These are phyloP conservation scores for Talaromyces sp. DNA, from an alignment of 2,329 filamentous ascomycete genomes.

Conservation along the genomic window DNA sequence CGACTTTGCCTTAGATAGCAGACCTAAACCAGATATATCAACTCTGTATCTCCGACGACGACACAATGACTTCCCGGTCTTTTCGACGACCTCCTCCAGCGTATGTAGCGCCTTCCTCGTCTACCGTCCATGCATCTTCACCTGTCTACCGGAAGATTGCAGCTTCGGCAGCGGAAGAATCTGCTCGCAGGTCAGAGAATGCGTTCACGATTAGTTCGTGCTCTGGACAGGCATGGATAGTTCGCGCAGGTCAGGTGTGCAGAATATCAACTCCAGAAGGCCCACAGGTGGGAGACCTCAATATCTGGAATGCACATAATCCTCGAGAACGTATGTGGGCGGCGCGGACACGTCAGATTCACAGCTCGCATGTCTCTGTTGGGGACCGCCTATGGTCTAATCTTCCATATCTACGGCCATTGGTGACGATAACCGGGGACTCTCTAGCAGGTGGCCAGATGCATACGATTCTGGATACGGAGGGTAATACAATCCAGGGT, in stretches of 20 bases:
- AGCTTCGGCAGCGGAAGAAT: constrained; percentile 30
- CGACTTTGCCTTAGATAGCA: background rate
- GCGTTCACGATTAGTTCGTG: constrained; percentile 68
- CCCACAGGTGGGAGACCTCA: constrained; percentile 78
- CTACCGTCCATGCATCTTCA: constrained; percentile 35
- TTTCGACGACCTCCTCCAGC: constrained; percentile 37
- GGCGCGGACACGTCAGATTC: constrained; percentile 71
- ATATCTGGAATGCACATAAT: constrained; percentile 75
- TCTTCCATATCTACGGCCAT: constrained; percentile 71
- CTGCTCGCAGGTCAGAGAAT: constrained; percentile 31
- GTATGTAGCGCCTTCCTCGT: constrained; percentile 36
- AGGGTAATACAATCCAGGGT: constrained; percentile 40
- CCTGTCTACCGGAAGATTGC: constrained; percentile 38
- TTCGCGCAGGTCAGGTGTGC: constrained; percentile 64
- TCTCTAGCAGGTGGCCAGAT: constrained; percentile 50
- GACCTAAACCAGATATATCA: background rate
- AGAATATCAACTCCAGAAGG: constrained; percentile 73
- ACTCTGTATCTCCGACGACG: background rate
- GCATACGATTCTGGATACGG: constrained; percentile 34
- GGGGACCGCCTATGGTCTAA: constrained; percentile 75
- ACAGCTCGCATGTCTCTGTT: constrained; percentile 69
- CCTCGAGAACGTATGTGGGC: constrained; percentile 82
- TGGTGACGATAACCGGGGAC: constrained; percentile 69
- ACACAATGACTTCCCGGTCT: constrained; percentile 25
- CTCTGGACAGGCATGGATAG: constrained; percentile 70